A percentile compares a stretch with the other conserved stretches of the same genome.
Conservation (phyloP, 306 rosid genomes). For the Cucurbita moschata region DNA sequence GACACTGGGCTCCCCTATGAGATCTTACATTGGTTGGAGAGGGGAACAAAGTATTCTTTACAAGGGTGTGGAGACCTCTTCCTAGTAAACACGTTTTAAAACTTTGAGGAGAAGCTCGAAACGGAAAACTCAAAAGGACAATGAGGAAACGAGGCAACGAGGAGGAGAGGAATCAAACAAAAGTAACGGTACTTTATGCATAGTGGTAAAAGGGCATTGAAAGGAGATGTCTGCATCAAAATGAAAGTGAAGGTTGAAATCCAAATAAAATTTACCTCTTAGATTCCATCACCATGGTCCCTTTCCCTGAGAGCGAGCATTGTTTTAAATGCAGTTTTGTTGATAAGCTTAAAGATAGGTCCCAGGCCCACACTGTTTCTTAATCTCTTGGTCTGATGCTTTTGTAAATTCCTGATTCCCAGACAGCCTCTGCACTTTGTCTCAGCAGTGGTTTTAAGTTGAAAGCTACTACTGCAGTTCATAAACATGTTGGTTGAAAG, state of each 20-base stretch:
- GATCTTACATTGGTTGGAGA: no score
- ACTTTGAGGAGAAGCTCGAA: no score
- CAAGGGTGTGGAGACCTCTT: no score
- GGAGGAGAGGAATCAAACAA: neutral
- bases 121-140: no score
- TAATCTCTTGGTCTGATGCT: constrained; percentile 4
- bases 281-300: constrained; percentile 1
- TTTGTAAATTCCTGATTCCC: constrained; percentile 7
- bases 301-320: neutral
- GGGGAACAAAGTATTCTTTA: no score
- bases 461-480: constrained; percentile 1
- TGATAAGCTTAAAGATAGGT: neutral
- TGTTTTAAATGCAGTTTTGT: neutral
- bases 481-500: neutral
- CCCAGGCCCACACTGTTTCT: neutral
- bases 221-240: neutral
- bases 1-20: no score
- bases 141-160: neutral
- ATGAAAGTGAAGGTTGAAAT: neutral
- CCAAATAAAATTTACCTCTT: neutral
- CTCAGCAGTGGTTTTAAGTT: neutral
- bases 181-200: neutral
- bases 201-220: neutral
- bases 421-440: constrained; percentile 4
- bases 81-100: no score